A percentile compares a stretch with the other conserved stretches of the same genome.
Conservation (phyloP, 306 rosid genomes). For the Biancaea sappan region DNA sequence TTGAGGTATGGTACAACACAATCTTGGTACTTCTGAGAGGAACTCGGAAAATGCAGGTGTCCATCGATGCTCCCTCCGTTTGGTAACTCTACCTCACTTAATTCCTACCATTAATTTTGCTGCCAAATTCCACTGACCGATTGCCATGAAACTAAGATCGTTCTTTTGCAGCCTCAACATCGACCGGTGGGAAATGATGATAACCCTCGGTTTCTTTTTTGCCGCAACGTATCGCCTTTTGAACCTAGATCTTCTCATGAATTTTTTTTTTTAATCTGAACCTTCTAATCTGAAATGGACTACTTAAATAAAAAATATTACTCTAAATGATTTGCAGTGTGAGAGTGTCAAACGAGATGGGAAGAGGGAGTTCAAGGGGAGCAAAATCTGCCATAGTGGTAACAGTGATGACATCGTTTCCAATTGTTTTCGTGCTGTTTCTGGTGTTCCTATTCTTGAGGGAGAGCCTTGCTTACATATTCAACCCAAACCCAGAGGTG, state of each 20-base stretch:
- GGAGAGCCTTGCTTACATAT: slow-evolving; percentile 42
- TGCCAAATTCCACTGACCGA: not conserved
- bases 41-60: slow-evolving; percentile 39
- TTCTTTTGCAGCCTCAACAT: slow-evolving; percentile 45
- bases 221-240: too few species aligned
- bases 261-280: too few species aligned
- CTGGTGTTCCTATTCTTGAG: slow-evolving; percentile 33
- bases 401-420: slow-evolving; percentile 35
- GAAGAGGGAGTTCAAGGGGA: slow-evolving; percentile 47
- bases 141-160: not conserved
- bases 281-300: too few species aligned
- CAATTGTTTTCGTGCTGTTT: slow-evolving; percentile 36
- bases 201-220: slow-evolving; percentile 49
- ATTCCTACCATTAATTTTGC: not conserved
- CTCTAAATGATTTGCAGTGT: slow-evolving; percentile 32
- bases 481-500: slow-evolving; percentile 36
- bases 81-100: slow-evolving; percentile 38
- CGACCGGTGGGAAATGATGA: slow-evolving; percentile 55
- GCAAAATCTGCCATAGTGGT: slow-evolving; percentile 44
- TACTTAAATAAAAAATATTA: too few species aligned
- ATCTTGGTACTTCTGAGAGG: slow-evolving; percentile 46
- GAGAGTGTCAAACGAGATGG: slow-evolving; percentile 52
- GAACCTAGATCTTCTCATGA: too few species aligned
- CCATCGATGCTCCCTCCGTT: slow-evolving; percentile 48
- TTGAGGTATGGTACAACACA: slow-evolving; percentile 54